Evolutionary conservation across 805 yeast genomes (phyloP), one percentile per base, ranked within the genome.

Genomic region (Babjeviella inositovora): DNA sequence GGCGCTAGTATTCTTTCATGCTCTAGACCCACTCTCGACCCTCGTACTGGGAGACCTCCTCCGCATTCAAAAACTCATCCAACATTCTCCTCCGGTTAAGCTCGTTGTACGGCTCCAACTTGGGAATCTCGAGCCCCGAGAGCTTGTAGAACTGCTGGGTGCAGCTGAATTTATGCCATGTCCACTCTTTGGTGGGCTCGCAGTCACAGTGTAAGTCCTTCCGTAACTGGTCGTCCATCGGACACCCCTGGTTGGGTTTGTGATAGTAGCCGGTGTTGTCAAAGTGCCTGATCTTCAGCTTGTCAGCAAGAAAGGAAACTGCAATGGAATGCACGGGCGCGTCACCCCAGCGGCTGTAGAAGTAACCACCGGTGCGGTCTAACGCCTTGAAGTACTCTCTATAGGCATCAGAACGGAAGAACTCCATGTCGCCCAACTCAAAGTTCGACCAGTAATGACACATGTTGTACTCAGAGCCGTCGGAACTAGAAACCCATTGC

Each of bases 181-280:
- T 47, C 33, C 57, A 54, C 31, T 58, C 64, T 8, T 29, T 25
- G 3, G 43, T 33, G 15, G 52, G 56, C 27, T 50, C 37, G 41
- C 66, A 59, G 17, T 30, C 23, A 31, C 66, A 59, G 24, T 34
- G 39, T 20, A 45, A 41, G 4, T 31, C 18, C 7, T 32, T 10
- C 24, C 48, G 38, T 13, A 41, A 27, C 2, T 33, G 24, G 20
- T 40, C 36, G 22, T 49, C 47, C 21, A 39, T 36, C 4, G 84
- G 84, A 34, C 76, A 72, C 11, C 70, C 64, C 10, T 38, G 46
- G 41, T 73, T 76, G 4, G 92, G 93, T 0, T 53, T 44, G 45
- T 79, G 90, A 34, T 58, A 60, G 43, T 79, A 80, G 7, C 90
- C 93, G 19, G 77, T 57, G 31, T 79, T 73, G 27, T 70, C 73